Evolutionary conservation across 331 rosid genomes (phyloP).

Genomic region (Erythrophleum ivorense): DNA sequence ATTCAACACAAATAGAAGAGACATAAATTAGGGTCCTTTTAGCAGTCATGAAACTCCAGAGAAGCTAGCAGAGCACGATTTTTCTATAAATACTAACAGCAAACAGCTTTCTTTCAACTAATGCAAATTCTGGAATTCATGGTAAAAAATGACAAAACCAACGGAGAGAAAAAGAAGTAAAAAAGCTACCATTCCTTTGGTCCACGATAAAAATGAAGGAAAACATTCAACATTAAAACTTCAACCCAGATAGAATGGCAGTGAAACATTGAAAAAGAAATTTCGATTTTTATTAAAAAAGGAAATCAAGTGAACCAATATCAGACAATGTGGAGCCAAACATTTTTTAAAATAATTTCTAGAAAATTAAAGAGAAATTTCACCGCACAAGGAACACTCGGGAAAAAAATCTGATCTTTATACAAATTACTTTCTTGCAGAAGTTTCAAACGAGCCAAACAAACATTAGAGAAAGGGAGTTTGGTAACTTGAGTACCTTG

Average conservation of each 20-base stretch:
- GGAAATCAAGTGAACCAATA: neutral
- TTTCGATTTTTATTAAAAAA: neutral
- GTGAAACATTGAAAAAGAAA: neutral
- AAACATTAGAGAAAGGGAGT: neutral
- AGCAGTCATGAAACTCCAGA: neutral
- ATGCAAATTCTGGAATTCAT: neutral
- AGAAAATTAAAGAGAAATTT: neutral
- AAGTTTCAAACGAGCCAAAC: neutral
- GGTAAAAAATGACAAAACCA: neutral
- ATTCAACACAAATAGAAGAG: neutral
- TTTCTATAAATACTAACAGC: neutral
- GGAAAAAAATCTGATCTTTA: too few species aligned
- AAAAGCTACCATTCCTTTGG: neutral
- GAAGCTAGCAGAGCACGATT: neutral
- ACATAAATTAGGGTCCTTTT: neutral
- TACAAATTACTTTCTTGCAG: too few species aligned
- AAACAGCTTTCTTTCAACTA: neutral
- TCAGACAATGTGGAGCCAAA: neutral
- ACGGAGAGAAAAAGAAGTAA: neutral
- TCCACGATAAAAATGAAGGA: neutral
- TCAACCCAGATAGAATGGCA: neutral
- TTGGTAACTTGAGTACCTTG: conserved; percentile 47
- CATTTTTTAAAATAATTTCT: neutral
- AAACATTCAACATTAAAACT: neutral
- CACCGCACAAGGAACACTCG: neutral